Evolutionary conservation across 768 basidiomycete genomes (phyloP).

Genomic region (Tricholoma sp.): DNA sequence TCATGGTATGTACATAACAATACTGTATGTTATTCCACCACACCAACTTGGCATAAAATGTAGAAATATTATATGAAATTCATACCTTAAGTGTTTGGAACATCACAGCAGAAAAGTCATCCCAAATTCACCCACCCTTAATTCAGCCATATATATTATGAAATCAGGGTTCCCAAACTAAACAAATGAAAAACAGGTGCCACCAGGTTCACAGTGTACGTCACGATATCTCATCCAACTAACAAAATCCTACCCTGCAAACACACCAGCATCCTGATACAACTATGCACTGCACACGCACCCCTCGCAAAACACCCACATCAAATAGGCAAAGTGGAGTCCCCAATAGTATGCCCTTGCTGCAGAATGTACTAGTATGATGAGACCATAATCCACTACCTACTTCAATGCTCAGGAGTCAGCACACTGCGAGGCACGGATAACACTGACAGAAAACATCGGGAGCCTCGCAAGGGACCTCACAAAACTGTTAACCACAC

Average conservation of each 20-base stretch:
- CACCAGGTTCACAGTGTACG: too few relatives aligned
- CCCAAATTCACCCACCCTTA: too few relatives aligned
- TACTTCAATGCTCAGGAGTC: not conserved
- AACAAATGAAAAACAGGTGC: too few relatives aligned
- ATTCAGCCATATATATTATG: too few relatives aligned
- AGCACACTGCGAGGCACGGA: not conserved
- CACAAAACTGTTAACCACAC: not conserved
- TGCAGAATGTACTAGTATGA: not conserved
- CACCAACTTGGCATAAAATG: too few relatives aligned
- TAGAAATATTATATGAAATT: too few relatives aligned
- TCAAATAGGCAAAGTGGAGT: conserved; percentile 18
- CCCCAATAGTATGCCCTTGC: conserved; percentile 8
- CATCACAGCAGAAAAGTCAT: too few relatives aligned
- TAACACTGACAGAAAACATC: not conserved
- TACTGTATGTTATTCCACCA: too few relatives aligned
- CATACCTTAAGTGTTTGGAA: too few relatives aligned
- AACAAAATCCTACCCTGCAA: conserved; percentile 10
- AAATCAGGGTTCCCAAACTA: too few relatives aligned
- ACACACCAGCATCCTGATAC: conserved; percentile 20
- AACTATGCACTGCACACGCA: conserved; percentile 27
- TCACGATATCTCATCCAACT: too few relatives aligned
- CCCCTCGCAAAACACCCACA: conserved; percentile 26
- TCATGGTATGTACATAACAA: too few relatives aligned
- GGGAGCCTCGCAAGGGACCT: not conserved
- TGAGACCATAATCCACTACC: not conserved